These are phyloP conservation scores for Exophiala sp. DNA, from an alignment of 2,329 filamentous ascomycete species.

Conservation along the genomic window DNA sequence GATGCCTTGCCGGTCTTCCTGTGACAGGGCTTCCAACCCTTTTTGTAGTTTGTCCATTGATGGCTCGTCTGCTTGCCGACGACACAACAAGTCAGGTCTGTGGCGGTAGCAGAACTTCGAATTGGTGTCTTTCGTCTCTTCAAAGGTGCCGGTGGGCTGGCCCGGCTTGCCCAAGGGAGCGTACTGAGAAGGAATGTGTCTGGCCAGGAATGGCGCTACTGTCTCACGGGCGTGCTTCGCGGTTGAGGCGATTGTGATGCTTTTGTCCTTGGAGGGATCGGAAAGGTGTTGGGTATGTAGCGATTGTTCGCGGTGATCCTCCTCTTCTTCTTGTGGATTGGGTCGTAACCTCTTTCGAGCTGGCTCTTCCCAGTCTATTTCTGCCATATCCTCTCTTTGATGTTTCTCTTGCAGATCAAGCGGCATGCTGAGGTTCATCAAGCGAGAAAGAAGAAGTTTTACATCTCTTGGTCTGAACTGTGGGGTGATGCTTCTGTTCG, in stretches of 20 bases:
- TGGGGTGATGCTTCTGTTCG: neutral
- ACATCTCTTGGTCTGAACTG: neutral
- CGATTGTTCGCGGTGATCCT: conserved; percentile 20
- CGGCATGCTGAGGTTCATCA: conserved; percentile 9
- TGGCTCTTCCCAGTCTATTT: conserved; percentile 16
- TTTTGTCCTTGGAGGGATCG: conserved; percentile 30
- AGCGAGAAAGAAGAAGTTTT: neutral
- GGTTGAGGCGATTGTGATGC: conserved; percentile 40
- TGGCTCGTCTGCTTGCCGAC: conserved; percentile 84
- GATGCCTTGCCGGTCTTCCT: conserved; percentile 87
- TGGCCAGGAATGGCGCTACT: conserved; percentile 79
- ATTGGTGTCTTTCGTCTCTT: conserved; percentile 50
- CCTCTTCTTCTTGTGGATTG: conserved; percentile 4
- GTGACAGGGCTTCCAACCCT: conserved; percentile 73
- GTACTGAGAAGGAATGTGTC: conserved; percentile 85
- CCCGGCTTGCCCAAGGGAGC: conserved; percentile 58
- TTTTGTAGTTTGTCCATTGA: conserved; percentile 94
- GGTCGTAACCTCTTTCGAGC: neutral
- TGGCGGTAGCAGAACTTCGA: conserved; percentile 96
- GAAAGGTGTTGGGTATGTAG: conserved; percentile 25
- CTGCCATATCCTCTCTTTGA: conserved; percentile 3
- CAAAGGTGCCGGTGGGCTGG: conserved; percentile 1
- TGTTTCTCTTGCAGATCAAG: conserved; percentile 15
- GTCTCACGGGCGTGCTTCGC: conserved; percentile 67
- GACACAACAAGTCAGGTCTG: conserved; percentile 86